phyloP scores from a whole-genome alignment of 768 basidiomycete genomes.

The Collybia mongolica region DNA sequence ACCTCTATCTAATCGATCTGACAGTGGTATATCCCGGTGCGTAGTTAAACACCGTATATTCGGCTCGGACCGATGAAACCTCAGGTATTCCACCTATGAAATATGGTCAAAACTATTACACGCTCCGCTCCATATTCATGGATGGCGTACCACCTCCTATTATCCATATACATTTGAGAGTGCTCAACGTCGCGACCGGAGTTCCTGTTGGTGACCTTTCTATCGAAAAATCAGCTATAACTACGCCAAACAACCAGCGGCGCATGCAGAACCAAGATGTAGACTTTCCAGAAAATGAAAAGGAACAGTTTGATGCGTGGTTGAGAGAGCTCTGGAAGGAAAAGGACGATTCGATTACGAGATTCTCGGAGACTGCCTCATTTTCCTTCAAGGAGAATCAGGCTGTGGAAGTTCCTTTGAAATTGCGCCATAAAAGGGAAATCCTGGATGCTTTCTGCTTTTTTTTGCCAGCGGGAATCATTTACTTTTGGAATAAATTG shows the following conservation, averaged over 20 bases:
- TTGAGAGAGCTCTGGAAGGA: slow-evolving; percentile 76
- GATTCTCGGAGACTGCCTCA: slow-evolving; percentile 53
- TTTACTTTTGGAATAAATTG: slow-evolving; percentile 47
- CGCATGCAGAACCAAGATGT: slow-evolving; percentile 32
- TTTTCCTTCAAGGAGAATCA: slow-evolving; percentile 32
- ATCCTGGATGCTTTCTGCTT: slow-evolving; percentile 69
- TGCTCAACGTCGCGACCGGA: slow-evolving; percentile 65
- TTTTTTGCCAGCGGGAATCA: slow-evolving; percentile 56
- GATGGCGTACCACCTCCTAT: slow-evolving; percentile 78
- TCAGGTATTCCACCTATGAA: slow-evolving; percentile 74
- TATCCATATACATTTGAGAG: slow-evolving; percentile 84
- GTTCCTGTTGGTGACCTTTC: slow-evolving; percentile 71
- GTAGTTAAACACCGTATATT: slow-evolving; percentile 7
- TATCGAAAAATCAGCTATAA: slow-evolving; percentile 26
- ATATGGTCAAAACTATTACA: slow-evolving; percentile 89
- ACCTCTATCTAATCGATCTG: slow-evolving; percentile 82
- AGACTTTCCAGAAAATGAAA: slow-evolving; percentile 58
- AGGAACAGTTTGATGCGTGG: slow-evolving; percentile 78
- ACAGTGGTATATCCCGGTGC: slow-evolving; percentile 90
- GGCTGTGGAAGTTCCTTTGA: slow-evolving; percentile 56
- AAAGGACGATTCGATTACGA: slow-evolving; percentile 80
- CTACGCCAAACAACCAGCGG: slow-evolving; percentile 19
- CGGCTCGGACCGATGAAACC: slow-evolving; percentile 3
- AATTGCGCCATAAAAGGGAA: slow-evolving; percentile 53
- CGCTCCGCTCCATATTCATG: slow-evolving; percentile 85